Percentiles rank a stretch among this genome's conserved stretches.
Evolutionary conservation across 2,329 filamentous ascomycete species (phyloP).

Genomic region (Botrytis hyacinthi): DNA sequence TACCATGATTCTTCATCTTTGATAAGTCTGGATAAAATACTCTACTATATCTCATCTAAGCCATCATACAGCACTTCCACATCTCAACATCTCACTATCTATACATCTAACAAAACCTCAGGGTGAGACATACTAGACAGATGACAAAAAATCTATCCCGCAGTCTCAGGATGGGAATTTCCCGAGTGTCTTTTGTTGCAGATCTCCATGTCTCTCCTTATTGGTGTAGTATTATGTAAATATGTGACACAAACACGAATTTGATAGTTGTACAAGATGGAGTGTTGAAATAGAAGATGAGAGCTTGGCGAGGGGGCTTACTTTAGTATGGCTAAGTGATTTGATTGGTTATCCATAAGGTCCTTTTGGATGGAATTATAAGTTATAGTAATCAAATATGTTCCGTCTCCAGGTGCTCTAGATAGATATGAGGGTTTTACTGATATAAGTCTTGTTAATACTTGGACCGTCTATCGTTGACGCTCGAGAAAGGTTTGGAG

Average conservation of each 20-base stretch:
- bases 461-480: no score
- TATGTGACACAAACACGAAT: background rate
- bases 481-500: background rate
- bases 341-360: background rate
- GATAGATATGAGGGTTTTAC: conserved; percentile 18
- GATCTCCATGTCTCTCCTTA: background rate
- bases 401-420: conserved; percentile 20
- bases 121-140: no score
- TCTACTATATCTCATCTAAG: no score
- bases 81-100: no score
- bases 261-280: background rate
- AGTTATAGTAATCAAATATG: conserved; percentile 4
- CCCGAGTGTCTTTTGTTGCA: background rate
- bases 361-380: conserved; percentile 10
- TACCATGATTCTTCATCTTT: background rate
- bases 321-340: background rate
- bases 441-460: conserved; percentile 3
- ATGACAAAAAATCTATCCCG: background rate
- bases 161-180: no score
- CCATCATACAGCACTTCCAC: no score
- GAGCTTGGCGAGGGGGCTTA: background rate
- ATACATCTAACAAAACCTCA: no score
- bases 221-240: background rate
- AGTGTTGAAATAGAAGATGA: conserved; percentile 23
- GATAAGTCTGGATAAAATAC: no score